phyloP scores from a whole-genome alignment of 352 stramenopile species.

The Halophytophthora batemanensis region DNA sequence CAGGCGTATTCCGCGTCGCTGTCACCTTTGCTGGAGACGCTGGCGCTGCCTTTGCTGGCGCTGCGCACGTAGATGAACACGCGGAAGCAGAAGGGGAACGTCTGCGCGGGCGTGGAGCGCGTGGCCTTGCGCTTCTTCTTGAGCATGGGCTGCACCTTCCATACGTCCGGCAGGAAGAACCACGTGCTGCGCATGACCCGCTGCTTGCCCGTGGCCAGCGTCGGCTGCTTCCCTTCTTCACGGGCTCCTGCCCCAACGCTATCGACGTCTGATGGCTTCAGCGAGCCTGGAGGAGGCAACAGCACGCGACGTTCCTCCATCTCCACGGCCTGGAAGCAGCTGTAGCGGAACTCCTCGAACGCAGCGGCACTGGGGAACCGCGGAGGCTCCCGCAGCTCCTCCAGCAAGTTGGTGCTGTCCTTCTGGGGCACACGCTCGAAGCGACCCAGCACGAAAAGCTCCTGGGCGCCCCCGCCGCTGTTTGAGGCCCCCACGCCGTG shows the following conservation, averaged over 20 bases:
- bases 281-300: slow-evolving; percentile 10
- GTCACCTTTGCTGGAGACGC: no score
- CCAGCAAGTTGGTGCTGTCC: slow-evolving; percentile 45
- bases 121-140: slow-evolving; percentile 90
- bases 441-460: slow-evolving; percentile 72
- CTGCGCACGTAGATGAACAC: slow-evolving; percentile 64
- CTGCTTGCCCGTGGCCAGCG: slow-evolving; percentile 7
- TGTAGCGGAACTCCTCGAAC: slow-evolving; percentile 78
- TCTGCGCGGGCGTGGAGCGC: slow-evolving; percentile 72
- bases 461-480: slow-evolving; percentile 38
- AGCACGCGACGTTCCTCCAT: slow-evolving; percentile 66
- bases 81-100: slow-evolving; percentile 85
- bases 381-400: slow-evolving; percentile 40
- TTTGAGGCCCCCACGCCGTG: slow-evolving; percentile 32
- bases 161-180: slow-evolving; percentile 86
- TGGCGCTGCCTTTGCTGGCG: slow-evolving; percentile 4
- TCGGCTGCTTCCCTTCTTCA: slow-evolving; percentile 1
- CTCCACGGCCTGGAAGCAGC: slow-evolving; percentile 78
- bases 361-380: slow-evolving; percentile 36
- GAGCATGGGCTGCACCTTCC: slow-evolving; percentile 86
- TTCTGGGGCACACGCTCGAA: slow-evolving; percentile 79
- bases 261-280: slow-evolving; percentile 4
- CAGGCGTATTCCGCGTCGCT: slow-evolving; percentile 34
- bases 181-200: slow-evolving; percentile 62
- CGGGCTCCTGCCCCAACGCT: not conserved